These are phyloP conservation scores for Bidens hawaiensis DNA, from an alignment of 140 eudicot genomes.

Conservation along the genomic window DNA sequence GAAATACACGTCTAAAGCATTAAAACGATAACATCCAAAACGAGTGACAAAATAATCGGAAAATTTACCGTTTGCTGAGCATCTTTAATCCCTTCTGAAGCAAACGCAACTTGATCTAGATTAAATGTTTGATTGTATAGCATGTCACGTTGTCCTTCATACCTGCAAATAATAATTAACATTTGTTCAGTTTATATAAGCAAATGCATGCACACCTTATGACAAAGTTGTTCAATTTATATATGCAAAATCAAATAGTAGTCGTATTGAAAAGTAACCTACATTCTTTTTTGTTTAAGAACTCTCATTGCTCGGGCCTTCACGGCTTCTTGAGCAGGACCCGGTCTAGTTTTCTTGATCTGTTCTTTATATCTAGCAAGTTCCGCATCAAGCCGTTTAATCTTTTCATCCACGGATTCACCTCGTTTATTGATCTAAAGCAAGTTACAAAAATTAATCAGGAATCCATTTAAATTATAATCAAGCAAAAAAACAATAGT, in stretches of 20 bases:
- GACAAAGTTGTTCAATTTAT: neutral
- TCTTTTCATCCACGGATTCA: conserved; percentile 83
- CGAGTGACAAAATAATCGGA: conserved; percentile 7
- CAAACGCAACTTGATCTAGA: conserved; percentile 95
- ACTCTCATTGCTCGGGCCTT: conserved; percentile 98
- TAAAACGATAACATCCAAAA: neutral
- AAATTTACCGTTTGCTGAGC: conserved; percentile 94
- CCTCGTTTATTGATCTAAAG: conserved; percentile 86
- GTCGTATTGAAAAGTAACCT: conserved; percentile 19
- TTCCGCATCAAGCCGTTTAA: conserved; percentile 82
- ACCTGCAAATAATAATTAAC: conserved; percentile 47
- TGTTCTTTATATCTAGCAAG: conserved; percentile 88
- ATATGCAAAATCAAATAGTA: conserved; percentile 1
- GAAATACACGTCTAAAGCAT: neutral
- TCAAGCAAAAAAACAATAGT: neutral
- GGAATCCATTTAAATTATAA: neutral
- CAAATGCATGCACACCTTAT: neutral
- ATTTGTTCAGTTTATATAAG: neutral
- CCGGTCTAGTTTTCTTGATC: conserved; percentile 92
- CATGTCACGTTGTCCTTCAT: conserved; percentile 99
- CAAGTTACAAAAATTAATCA: neutral
- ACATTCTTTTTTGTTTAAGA: conserved; percentile 88
- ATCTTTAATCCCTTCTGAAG: conserved; percentile 97
- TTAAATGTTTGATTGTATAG: conserved; percentile 94
- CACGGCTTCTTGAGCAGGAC: conserved; percentile 97